Evolutionary conservation across 257 asterid species (phyloP), one percentile per base, ranked within the genome.

Genomic region (Handroanthus guayacan): DNA sequence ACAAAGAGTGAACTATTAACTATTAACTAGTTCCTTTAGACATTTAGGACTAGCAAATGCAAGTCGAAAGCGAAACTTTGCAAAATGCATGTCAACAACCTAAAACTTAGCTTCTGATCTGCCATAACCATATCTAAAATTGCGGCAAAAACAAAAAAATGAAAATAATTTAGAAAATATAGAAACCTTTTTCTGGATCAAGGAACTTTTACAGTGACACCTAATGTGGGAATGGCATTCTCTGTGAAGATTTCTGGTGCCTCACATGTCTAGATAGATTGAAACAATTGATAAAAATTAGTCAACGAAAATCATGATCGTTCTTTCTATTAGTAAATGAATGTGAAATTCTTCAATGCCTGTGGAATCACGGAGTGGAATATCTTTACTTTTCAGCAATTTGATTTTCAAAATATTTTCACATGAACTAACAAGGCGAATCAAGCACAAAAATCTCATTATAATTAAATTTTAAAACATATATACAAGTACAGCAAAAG

Each of bases 341-440:
- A 64, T n/a, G 20, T 38, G 20, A 36, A 3, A 10, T 34, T 37
- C 17, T 11, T 62, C 5, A 34, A 34, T 51, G 69, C 39, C 17
- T 60, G 12, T 2, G n/a, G 39, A 44, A 50, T 4, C 9, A 63
- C 25, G 16, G 10, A 4, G 65, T 47, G n/a, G 45, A 69, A 52
- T 31, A 14, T 13, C 13, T 25, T 9, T 47, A 56, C 36, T 10
- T 39, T 55, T 17, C 41, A 67, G 36, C 9, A 48, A 13, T 41
- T 37, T 50, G 44, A 65, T n/a, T n/a, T n/a, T n/a, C n/a, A n/a
- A n/a, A n/a, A n/a, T n/a, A n/a, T n/a, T n/a, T 10, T 45, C 36
- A 47, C 71, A 67, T 38, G 60, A 75, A 76, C 48, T 36, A 61
- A 64, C 37, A 67, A 60, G 7, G 62, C 18, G 51, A 44, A 66